Conservation (phyloP, 371 early-diverging fungal genomes). For the Batkoa obscura region DNA sequence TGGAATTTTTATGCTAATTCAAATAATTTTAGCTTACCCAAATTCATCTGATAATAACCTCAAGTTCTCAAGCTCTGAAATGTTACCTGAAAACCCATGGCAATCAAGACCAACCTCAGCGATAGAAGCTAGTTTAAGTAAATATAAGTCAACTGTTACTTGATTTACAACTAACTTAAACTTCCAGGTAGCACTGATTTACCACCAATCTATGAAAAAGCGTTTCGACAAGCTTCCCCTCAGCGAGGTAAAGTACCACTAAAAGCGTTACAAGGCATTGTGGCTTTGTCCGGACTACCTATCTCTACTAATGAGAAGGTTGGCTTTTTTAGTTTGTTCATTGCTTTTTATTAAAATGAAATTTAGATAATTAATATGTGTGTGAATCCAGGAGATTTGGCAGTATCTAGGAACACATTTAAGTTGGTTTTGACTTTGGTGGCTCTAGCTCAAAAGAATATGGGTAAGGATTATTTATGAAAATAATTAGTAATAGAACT, state of each 20-base stretch:
- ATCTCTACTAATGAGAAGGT: slow-evolving; percentile 33
- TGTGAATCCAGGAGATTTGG: slow-evolving; percentile 4
- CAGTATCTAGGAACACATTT: slow-evolving; percentile 40
- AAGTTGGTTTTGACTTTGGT: slow-evolving; percentile 44
- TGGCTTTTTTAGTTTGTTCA: slow-evolving; percentile 8
- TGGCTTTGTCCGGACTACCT: slow-evolving; percentile 25
- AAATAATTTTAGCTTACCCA: too few relatives aligned
- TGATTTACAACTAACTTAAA: background rate
- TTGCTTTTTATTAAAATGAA: background rate
- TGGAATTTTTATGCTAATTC: too few relatives aligned
- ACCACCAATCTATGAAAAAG: slow-evolving; percentile 8
- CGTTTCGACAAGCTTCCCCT: slow-evolving; percentile 28
- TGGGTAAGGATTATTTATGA: too few relatives aligned
- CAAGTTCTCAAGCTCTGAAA: too few relatives aligned
- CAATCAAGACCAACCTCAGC: background rate
- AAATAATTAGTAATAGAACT: background rate
- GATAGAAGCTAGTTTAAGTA: background rate
- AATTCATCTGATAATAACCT: too few relatives aligned
- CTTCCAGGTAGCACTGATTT: background rate
- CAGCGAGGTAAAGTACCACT: slow-evolving; percentile 27
- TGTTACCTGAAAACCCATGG: background rate
- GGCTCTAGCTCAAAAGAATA: slow-evolving; percentile 56
- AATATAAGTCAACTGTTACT: background rate
- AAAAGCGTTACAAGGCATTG: slow-evolving; percentile 22
- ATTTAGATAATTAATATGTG: background rate